Evolutionary conservation across 2,329 filamentous ascomycete species (phyloP), one percentile per base, ranked within the genome.

Genomic region (Penicillium sp.): DNA sequence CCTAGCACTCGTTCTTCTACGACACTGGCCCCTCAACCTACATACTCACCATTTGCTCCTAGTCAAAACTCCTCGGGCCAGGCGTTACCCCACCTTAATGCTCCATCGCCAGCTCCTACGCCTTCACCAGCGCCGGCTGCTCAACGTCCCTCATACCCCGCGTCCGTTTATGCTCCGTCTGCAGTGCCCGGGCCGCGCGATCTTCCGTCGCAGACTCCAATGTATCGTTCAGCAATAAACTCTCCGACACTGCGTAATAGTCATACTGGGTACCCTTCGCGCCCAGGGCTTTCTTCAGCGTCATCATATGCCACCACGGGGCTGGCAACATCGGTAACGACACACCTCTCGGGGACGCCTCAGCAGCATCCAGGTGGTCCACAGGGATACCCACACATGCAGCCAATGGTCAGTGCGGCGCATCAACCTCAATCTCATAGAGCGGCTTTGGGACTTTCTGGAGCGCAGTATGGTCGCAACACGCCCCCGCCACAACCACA

Each of bases 401-500:
- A 78, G 53, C 73, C 73, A 5, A 70, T 78, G 69, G 75, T 78
- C 21, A 75, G 65, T 56, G 75, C 73, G n/a, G 66, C 71, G 9
- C 75, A 77, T 52, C 74, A 76, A 31, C 71, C 70, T 44, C 71
- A 71, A 30, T 60, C 70, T 9, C 76, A 78, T 55, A 72, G 77
- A 19, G 66, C 75, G 2, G 67, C 77, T 2, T 68, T 76, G 6
- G 69, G 70, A 7, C 60, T 77, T 52, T 60, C 66, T 13, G 70
- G 72, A 26, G 70, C 66, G 6, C 69, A 71, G 23, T 77, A 76
- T 56, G 71, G 73, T 17, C 72, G 73, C 45, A 75, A 64, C 58
- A 76, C 73, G 5, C 75, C 76, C n/a, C 73, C 76, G 6, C 71
- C 76, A 3, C 70, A 73, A 45, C 66, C 64, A 15, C 71, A 71